Conservation (phyloP, 2,329 filamentous ascomycete genomes). For the Stagonosporopsis rhizophila region DNA sequence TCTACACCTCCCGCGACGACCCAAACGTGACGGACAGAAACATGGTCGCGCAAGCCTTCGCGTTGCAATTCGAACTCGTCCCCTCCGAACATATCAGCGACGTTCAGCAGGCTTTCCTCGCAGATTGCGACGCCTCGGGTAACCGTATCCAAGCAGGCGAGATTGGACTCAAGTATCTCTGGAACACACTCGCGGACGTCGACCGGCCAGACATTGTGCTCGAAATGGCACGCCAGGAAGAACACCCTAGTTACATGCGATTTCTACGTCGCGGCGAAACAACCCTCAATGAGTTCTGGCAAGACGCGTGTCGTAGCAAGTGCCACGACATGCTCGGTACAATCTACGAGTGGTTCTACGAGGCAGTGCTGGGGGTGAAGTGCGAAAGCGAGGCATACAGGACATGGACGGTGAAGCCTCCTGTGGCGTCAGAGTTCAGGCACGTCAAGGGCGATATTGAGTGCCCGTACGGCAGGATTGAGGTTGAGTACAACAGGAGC, state of each 20-base stretch:
- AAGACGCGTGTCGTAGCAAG: constrained; percentile 54
- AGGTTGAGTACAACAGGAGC: constrained; percentile 29
- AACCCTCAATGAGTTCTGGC: constrained; percentile 55
- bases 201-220: constrained; percentile 50
- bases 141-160: constrained; percentile 51
- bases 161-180: constrained; percentile 54
- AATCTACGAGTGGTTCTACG: constrained; percentile 59
- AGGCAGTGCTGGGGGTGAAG: constrained; percentile 50
- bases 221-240: constrained; percentile 56
- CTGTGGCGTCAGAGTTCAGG: constrained; percentile 52
- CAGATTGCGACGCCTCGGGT: constrained; percentile 29
- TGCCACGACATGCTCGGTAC: constrained; percentile 59
- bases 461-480: constrained; percentile 51
- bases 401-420: constrained; percentile 51
- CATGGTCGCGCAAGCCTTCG: constrained; percentile 51
- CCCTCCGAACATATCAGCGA: constrained; percentile 32
- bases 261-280: constrained; percentile 56
- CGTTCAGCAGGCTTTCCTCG: constrained; percentile 40
- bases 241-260: constrained; percentile 59
- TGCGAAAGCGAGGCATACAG: constrained; percentile 50
- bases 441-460: constrained; percentile 49
- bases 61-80: constrained; percentile 47
- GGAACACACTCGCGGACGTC: constrained; percentile 52
- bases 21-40: constrained; percentile 45
- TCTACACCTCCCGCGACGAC: constrained; percentile 51